Evolutionary conservation across 352 stramenopile species (phyloP), one percentile per base, ranked within the genome.

Genomic region (Pythium dissimile): DNA sequence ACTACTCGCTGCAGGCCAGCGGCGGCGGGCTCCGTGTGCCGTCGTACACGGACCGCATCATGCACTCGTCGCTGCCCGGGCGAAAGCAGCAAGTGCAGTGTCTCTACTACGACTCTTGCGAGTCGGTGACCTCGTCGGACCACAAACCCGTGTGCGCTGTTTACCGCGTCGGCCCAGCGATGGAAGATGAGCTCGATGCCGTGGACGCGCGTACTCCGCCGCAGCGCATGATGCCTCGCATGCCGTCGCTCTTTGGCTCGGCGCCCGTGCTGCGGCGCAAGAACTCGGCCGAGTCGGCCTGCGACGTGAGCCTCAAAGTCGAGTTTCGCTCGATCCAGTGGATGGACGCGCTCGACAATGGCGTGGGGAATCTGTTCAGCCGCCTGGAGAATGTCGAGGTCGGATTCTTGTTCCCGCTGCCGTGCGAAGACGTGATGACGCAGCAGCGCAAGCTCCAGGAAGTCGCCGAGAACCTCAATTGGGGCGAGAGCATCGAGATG

Each of bases 21-120:
- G 73, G 84, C n/a, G 74, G 77, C 1, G 80, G 80, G 16, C 75
- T 80, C 24, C 84, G 88, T 30, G 79, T 94, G 15, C 89, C 89
- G 6, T 96, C 86, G 1, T 97, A 95, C 71, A 97, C 89, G 8
- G 89, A 97, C 50, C 81, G 89, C 32, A 77, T 97, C 16, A 65
- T 97, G n/a, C 80, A 89, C 28, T 73, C 81, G 39, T 92, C 87
- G 16, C 69, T 96, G 3, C 68, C 77, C 1, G 82, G 81, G 9
- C 67, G 76, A 43, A 38, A 71, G 31, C 65, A 86, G 13, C 71
- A 71, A 20, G 59, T 95, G 15, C 67, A 72, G 27, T 89, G 85
- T 41, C 55, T 87, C 15, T 73, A 72, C 11, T 96, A 96, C 54
- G 69, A 77, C 21, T 93, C 82, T 31, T 94, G 82, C 48, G 87